Conservation (phyloP, 2,329 filamentous ascomycete species). For the Epichloe coenophiala region DNA sequence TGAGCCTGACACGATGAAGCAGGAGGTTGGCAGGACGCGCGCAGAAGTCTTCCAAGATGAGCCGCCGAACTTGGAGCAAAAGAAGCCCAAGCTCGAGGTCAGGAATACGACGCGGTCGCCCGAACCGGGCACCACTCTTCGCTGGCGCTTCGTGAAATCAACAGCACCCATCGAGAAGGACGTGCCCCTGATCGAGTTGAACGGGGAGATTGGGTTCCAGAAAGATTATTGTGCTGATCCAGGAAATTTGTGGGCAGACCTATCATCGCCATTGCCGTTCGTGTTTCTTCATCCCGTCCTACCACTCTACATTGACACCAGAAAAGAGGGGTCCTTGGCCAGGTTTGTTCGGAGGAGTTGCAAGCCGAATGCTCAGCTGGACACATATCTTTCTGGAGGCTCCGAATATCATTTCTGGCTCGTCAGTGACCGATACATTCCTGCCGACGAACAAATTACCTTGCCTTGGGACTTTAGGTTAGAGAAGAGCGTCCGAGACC, state of each 20-base stretch:
- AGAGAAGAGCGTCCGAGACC: conserved; percentile 37
- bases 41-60: conserved; percentile 54
- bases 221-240: conserved; percentile 56
- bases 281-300: conserved; percentile 81
- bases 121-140: conserved; percentile 31
- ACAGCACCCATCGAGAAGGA: conserved; percentile 41
- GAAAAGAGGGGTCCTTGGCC: conserved; percentile 71
- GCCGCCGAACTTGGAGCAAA: conserved; percentile 28
- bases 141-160: conserved; percentile 54
- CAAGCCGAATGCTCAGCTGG: conserved; percentile 74
- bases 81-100: conserved; percentile 31
- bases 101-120: conserved; percentile 31
- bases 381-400: conserved; percentile 67
- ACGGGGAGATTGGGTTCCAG: conserved; percentile 62
- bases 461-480: conserved; percentile 55
- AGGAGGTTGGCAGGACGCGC: conserved; percentile 51
- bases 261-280: conserved; percentile 54
- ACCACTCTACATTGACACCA: conserved; percentile 85
- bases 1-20: conserved; percentile 53
- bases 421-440: conserved; percentile 65
- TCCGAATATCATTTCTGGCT: conserved; percentile 89
- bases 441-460: conserved; percentile 48
- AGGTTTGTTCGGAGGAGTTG: conserved; percentile 90
- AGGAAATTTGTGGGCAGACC: conserved; percentile 53
- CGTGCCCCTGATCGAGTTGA: conserved; percentile 54